Percentiles rank a stretch among this genome's conserved stretches.
These are phyloP conservation scores for Colletotrichum spinosum DNA, from an alignment of 2,329 filamentous ascomycete genomes.

Conservation along the genomic window DNA sequence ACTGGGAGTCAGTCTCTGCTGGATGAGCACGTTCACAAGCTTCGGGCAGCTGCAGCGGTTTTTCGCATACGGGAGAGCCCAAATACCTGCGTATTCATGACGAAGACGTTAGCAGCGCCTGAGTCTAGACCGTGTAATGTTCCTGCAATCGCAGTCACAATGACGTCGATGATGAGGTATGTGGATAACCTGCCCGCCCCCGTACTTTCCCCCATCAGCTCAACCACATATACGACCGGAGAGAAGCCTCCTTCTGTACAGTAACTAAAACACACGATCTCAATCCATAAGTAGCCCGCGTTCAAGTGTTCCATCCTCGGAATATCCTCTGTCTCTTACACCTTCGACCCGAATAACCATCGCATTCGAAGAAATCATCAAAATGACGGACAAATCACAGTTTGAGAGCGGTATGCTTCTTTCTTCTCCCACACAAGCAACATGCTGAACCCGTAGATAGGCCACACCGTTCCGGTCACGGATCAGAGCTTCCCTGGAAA, in stretches of 20 bases:
- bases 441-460: slow-evolving; percentile 38
- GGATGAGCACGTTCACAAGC: neutral
- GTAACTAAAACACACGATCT: neutral
- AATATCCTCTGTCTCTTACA: no score
- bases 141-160: slow-evolving; percentile 31
- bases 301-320: neutral
- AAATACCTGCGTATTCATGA: slow-evolving; percentile 3
- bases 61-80: neutral
- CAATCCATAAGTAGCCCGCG: neutral
- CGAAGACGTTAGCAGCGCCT: slow-evolving; percentile 4
- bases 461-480: slow-evolving; percentile 53
- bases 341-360: neutral
- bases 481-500: slow-evolving; percentile 57
- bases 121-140: slow-evolving; percentile 23
- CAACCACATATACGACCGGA: slow-evolving; percentile 8
- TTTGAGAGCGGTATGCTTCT: slow-evolving; percentile 38
- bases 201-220: slow-evolving; percentile 5
- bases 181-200: slow-evolving; percentile 22
- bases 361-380: neutral
- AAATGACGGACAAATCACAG: slow-evolving; percentile 36
- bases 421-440: neutral
- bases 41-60: neutral
- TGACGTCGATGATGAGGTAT: slow-evolving; percentile 38
- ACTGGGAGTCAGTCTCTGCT: neutral
- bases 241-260: neutral